phyloP scores from a whole-genome alignment of 768 basidiomycete species.

The Tylopilus vinaceipallidus region DNA sequence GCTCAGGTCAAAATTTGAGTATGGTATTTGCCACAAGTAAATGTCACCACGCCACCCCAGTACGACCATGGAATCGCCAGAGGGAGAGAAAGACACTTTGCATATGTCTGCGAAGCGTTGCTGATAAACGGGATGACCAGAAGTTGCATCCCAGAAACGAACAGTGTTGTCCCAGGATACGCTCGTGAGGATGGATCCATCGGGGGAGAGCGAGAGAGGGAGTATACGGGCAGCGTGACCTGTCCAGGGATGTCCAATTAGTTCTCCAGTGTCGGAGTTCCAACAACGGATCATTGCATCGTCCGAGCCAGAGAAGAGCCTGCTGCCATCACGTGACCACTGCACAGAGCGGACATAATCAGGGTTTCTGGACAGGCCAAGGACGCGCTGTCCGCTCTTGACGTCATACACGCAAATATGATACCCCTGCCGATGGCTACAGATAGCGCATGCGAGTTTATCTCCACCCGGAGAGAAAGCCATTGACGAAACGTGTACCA shows the following conservation, averaged over 20 bases:
- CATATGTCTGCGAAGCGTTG: background rate
- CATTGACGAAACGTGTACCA: background rate
- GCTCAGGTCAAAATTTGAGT: too few species aligned
- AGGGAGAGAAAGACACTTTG: background rate
- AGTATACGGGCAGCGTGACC: background rate
- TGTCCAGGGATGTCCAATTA: background rate
- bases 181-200: background rate
- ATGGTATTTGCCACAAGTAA: background rate
- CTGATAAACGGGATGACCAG: background rate
- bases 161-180: background rate
- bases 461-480: background rate
- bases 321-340: background rate
- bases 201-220: background rate
- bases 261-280: background rate
- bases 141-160: background rate
- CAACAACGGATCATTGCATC: background rate
- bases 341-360: background rate
- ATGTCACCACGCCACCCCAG: background rate
- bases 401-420: background rate
- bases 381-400: background rate
- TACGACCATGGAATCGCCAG: background rate
- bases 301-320: background rate
- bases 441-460: background rate
- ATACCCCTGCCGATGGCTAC: too few species aligned
- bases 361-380: background rate